Base-by-base conservation (phyloP, 345 rosid species). In the Draba incana region DNA sequence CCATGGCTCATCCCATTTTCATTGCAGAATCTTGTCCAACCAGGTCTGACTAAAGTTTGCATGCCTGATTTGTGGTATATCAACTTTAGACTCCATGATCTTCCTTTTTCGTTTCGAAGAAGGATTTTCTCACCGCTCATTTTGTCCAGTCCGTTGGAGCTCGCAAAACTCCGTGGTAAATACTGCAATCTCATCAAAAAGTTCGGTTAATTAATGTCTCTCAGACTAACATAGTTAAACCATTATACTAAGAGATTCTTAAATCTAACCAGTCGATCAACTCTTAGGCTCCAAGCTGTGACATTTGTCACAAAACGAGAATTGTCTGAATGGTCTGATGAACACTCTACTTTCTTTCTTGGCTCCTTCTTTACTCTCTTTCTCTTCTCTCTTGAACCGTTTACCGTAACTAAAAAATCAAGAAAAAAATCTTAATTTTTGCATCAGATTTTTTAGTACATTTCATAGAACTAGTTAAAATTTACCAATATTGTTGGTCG, bases 21-120 rank as follows among this genome's bases (percentile, higher is more conserved):
- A 61, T 3, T 24, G 33, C 78, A 75, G 59, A 75, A 68, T 2
- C 46, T 68, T 45, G 0, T 47, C 78, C 74, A 68, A 12, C 78
- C 78, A 2, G 52, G 41, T 62, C 30, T 24, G 64, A 13, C 38
- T 23, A 5, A 31, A 39, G 64, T 62, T 0, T 75, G 41, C 59
- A 1, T 15, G 58, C 41, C 14, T 28, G 5, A 1, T 16, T 52
- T 8, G 47, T 9, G 6, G 14, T 55, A 23, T 38, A 0, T 35
- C 20, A 68, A 20, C 16, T 2, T 25, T 0, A 62, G 41, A 1
- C 16, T 14, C 74, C 78, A 75, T 37, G 69, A 28, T 8, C 16
- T 10, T 47, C 64, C 58, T 53, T 54, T 15, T 42, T 62, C 42
- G 44, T 75, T 8, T 10, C n/a, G 27, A 15, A 75, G 39, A 48